phyloP scores from a whole-genome alignment of 805 yeast species.

The Ogataea wickerhamii region DNA sequence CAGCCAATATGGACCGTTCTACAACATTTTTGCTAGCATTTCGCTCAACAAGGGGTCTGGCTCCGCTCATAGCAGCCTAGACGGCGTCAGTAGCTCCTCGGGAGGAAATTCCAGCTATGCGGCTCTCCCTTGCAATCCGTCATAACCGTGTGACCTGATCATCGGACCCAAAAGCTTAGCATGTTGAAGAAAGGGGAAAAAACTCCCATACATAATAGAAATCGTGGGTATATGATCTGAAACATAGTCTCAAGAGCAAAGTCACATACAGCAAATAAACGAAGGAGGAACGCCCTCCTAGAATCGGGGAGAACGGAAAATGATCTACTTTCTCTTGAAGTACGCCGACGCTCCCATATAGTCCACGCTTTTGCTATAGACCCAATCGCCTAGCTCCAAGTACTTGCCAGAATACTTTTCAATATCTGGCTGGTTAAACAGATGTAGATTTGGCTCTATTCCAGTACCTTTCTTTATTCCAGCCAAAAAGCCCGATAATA shows the following conservation, averaged over 20 bases:
- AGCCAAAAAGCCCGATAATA: constrained; percentile 65
- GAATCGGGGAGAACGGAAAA: too few relatives aligned
- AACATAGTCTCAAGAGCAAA: too few relatives aligned
- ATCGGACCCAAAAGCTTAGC: too few relatives aligned
- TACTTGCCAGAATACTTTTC: constrained; percentile 59
- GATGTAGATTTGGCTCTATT: constrained; percentile 51
- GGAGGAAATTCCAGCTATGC: constrained; percentile 18
- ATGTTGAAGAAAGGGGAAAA: too few relatives aligned
- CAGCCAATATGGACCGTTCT: constrained; percentile 34
- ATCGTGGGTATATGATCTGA: too few relatives aligned
- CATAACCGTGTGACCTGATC: constrained; percentile 16
- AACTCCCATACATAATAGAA: too few relatives aligned
- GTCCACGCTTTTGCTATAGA: constrained; percentile 69
- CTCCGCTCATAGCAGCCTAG: constrained; percentile 1
- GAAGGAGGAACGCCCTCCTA: too few relatives aligned
- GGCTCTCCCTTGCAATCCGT: constrained; percentile 33
- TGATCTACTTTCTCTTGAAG: constrained; percentile 61
- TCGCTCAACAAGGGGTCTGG: constrained; percentile 4
- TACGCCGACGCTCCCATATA: constrained; percentile 68
- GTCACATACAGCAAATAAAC: too few relatives aligned
- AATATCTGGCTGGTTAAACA: constrained; percentile 43
- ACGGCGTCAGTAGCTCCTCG: constrained; percentile 7
- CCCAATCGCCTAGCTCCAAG: constrained; percentile 79
- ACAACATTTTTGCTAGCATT: constrained; percentile 28
- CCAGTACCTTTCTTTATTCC: constrained; percentile 75